Conservation (phyloP, 441 rosid genomes). For the Arabidopsis lyrata region DNA sequence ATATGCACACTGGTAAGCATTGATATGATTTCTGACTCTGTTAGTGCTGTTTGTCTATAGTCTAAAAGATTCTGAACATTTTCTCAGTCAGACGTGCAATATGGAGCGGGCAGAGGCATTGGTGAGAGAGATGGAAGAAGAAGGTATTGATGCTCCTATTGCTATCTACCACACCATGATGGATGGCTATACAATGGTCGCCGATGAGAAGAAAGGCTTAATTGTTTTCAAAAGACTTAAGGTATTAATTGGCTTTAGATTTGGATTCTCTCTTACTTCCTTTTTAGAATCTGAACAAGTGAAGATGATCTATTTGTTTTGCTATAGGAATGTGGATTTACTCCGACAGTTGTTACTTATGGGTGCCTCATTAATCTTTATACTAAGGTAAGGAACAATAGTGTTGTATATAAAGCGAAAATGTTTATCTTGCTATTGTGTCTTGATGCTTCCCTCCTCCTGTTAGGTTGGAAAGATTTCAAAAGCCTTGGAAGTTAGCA, state of each 20-base stretch:
- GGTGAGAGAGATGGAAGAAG: constrained; percentile 98
- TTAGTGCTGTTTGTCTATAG: constrained; percentile 18
- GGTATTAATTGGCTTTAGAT: constrained; percentile 53
- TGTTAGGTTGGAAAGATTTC: constrained; percentile 83
- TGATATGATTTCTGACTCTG: constrained; percentile 13
- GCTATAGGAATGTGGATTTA: constrained; percentile 87
- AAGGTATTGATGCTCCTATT: constrained; percentile 94
- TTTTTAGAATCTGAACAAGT: constrained; percentile 21
- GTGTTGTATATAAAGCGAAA: constrained; percentile 13
- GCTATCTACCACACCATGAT: constrained; percentile 95
- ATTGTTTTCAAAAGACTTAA: constrained; percentile 87
- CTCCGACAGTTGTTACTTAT: constrained; percentile 84
- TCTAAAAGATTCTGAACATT: constrained; percentile 16
- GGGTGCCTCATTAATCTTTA: constrained; percentile 92
- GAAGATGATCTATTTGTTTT: constrained; percentile 28
- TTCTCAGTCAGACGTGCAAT: constrained; percentile 73
- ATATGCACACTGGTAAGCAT: constrained; percentile 83
- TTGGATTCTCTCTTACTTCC: neutral
- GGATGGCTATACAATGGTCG: constrained; percentile 90
- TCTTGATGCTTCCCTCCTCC: constrained; percentile 31
- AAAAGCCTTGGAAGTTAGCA: constrained; percentile 88
- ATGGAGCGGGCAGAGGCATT: constrained; percentile 88
- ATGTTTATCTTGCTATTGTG: constrained; percentile 2
- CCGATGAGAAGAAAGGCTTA: constrained; percentile 83
- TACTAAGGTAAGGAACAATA: constrained; percentile 61